phyloP scores from a whole-genome alignment of 192 early-diverging fungal species.

The Mortierella hygrophila region DNA sequence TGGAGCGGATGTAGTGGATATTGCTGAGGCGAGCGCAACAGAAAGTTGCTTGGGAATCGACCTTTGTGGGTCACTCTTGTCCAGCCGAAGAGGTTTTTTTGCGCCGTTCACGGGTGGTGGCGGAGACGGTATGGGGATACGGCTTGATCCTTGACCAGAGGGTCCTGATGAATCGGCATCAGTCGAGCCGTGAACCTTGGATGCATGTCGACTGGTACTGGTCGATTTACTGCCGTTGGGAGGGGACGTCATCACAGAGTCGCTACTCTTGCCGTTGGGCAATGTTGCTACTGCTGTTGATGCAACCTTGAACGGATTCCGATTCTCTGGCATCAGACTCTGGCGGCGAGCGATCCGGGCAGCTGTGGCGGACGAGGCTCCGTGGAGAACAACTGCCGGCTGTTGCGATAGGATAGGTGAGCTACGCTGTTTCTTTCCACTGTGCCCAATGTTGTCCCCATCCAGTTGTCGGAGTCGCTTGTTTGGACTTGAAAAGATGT shows the following conservation, averaged over 20 bases:
- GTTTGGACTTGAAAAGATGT: constrained; percentile 6
- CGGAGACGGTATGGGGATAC: neutral
- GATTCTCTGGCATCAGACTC: constrained; percentile 13
- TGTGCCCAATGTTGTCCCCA: neutral
- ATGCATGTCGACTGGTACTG: neutral
- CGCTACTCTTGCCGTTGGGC: neutral
- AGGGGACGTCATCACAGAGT: neutral
- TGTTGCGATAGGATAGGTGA: neutral
- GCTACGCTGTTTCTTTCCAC: constrained; percentile 10
- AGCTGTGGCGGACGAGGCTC: constrained; percentile 30
- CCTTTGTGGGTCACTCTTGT: neutral
- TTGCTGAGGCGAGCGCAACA: neutral
- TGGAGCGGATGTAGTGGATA: neutral
- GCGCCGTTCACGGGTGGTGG: neutral
- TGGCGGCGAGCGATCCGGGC: constrained; percentile 34
- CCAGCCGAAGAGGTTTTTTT: neutral
- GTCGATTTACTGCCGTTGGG: neutral
- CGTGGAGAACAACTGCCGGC: neutral
- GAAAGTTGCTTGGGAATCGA: neutral
- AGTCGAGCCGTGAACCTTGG: neutral
- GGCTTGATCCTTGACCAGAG: neutral
- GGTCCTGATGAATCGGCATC: neutral
- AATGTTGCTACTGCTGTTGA: neutral
- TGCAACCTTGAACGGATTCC: neutral
- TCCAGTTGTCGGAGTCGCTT: constrained; percentile 17